phyloP scores from a whole-genome alignment of 2,329 filamentous ascomycete species.

The Claviceps arundinis region DNA sequence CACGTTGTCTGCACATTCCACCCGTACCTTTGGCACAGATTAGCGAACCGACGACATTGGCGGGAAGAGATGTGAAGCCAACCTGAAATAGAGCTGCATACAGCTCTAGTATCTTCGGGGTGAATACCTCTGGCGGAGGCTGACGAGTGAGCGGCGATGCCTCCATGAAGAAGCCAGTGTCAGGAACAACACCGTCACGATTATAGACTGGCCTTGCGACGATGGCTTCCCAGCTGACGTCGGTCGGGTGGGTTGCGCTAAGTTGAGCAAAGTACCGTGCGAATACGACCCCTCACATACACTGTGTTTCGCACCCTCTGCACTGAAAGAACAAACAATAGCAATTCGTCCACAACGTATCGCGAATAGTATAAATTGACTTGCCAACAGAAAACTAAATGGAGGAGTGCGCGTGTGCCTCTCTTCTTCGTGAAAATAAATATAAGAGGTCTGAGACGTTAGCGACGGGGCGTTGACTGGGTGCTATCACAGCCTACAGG shows the following conservation, averaged over 20 bases:
- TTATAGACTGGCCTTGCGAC: not conserved
- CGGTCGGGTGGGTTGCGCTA: not conserved
- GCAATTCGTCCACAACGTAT: not conserved
- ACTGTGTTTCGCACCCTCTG: not conserved
- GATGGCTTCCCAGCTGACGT: not conserved
- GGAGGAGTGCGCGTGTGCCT: no score
- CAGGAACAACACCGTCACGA: conserved; percentile 1
- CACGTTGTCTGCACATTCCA: not conserved
- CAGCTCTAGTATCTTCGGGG: conserved; percentile 84
- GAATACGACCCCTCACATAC: not conserved
- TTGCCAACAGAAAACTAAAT: no score
- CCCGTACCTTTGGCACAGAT: conserved; percentile 14
- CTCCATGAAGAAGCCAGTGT: conserved; percentile 47
- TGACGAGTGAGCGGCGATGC: conserved; percentile 88
- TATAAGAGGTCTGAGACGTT: no score
- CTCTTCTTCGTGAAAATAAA: no score
- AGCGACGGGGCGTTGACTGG: no score
- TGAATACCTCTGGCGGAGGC: conserved; percentile 76
- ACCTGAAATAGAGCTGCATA: conserved; percentile 78
- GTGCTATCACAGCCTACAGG: no score
- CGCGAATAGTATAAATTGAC: no score
- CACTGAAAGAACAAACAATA: not conserved
- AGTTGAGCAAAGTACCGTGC: not conserved
- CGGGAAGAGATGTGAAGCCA: conserved; percentile 11
- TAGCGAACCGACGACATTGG: not conserved